Percentiles rank a stretch among this genome's conserved stretches.
phyloP scores from a whole-genome alignment of 2,329 filamentous ascomycete species.

The Colletotrichum cordylinicola region DNA sequence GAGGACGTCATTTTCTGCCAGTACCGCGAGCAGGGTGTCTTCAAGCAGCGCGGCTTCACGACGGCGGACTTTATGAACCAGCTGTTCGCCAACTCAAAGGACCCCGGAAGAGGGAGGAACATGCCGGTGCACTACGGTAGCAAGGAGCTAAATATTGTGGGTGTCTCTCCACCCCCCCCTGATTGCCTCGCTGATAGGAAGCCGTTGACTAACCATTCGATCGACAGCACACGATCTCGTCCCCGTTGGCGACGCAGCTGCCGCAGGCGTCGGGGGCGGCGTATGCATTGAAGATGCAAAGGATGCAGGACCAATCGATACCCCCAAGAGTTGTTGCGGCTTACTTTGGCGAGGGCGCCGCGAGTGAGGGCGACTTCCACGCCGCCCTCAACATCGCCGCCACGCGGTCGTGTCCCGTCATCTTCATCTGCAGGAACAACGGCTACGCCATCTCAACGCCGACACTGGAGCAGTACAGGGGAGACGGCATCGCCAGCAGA shows the following conservation, averaged over 20 bases:
- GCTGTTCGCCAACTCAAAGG: slow-evolving; percentile 85
- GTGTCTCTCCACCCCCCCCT: slow-evolving; percentile 31
- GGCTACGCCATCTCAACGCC: slow-evolving; percentile 91
- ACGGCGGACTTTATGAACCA: slow-evolving; percentile 94
- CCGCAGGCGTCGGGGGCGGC: slow-evolving; percentile 88
- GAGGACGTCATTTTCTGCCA: slow-evolving; percentile 92
- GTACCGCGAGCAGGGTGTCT: slow-evolving; percentile 92
- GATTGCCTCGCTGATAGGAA: neutral
- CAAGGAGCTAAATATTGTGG: slow-evolving; percentile 80
- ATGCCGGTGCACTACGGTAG: slow-evolving; percentile 98
- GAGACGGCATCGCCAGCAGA: slow-evolving; percentile 87
- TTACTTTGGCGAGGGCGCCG: slow-evolving; percentile 91
- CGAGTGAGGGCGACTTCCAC: slow-evolving; percentile 91
- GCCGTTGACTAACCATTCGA: neutral
- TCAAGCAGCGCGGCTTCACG: slow-evolving; percentile 86
- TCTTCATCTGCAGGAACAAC: slow-evolving; percentile 94
- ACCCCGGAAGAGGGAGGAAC: slow-evolving; percentile 82
- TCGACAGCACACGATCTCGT: slow-evolving; percentile 78
- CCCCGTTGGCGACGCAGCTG: slow-evolving; percentile 85
- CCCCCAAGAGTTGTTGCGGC: slow-evolving; percentile 76
- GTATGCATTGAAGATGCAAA: slow-evolving; percentile 85
- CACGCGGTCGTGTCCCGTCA: slow-evolving; percentile 82
- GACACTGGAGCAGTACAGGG: slow-evolving; percentile 88
- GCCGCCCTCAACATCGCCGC: slow-evolving; percentile 90
- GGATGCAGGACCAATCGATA: slow-evolving; percentile 71